Evolutionary conservation across 2,329 filamentous ascomycete species (phyloP).

Genomic region (Ceratocystis variospora): DNA sequence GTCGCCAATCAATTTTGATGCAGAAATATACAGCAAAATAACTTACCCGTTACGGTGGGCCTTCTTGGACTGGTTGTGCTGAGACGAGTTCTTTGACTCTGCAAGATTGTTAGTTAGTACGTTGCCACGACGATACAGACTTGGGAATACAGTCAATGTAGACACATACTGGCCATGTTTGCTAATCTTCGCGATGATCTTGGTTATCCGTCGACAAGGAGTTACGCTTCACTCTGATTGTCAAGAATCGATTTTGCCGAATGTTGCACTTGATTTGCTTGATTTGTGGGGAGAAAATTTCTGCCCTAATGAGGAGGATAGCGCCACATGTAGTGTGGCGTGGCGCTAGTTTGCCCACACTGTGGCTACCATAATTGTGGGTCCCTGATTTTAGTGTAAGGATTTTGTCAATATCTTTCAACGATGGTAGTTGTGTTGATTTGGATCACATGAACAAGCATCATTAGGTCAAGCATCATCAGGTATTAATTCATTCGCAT

Average conservation of each 20-base stretch:
- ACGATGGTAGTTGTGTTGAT: background rate
- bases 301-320: constrained; percentile 21
- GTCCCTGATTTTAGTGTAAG: background rate
- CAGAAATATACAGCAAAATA: background rate
- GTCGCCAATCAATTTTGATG: background rate
- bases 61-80: constrained; percentile 98
- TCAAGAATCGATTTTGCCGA: constrained; percentile 25
- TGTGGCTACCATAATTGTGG: background rate
- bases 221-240: constrained; percentile 23
- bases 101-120: constrained; percentile 21
- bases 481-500: background rate
- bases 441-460: background rate
- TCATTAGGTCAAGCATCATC: background rate
- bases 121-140: background rate
- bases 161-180: constrained; percentile 32
- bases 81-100: constrained; percentile 99
- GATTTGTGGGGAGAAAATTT: constrained; percentile 20
- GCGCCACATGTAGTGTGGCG: constrained; percentile 8
- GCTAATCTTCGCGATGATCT: constrained; percentile 23
- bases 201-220: constrained; percentile 21
- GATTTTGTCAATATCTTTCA: background rate
- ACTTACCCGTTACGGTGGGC: constrained; percentile 91
- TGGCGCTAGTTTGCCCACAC: background rate
- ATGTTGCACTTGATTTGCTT: constrained; percentile 1
- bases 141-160: background rate